These are phyloP conservation scores for Aegilops umbellulata DNA, from an alignment of 176 grass and related monocot species.

Conservation along the genomic window DNA sequence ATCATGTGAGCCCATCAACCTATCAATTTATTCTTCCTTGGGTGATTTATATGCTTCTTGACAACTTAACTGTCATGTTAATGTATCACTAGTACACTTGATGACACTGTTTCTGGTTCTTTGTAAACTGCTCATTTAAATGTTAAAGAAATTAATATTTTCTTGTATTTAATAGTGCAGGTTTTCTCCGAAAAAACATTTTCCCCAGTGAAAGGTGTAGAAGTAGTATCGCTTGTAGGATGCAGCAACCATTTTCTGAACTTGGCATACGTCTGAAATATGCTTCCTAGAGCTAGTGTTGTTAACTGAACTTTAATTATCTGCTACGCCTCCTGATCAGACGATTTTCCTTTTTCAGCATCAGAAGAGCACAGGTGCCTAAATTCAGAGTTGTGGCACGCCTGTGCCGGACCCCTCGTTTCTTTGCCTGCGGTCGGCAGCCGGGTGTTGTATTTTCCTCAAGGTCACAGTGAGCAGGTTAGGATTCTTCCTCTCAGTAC, in stretches of 20 bases:
- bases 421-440: constrained; percentile 62
- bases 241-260: background rate
- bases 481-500: constrained; percentile 21
- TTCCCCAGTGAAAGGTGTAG: background rate
- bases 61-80: background rate
- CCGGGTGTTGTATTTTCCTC: constrained; percentile 80
- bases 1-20: constrained; percentile 8
- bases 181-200: background rate
- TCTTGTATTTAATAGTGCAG: constrained; percentile 8
- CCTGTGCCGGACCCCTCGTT: constrained; percentile 79
- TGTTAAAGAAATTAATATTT: constrained; percentile 16
- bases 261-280: too few relatives aligned
- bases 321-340: background rate
- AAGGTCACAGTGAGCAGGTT: constrained; percentile 89
- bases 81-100: background rate
- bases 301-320: background rate
- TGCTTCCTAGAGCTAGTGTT: too few relatives aligned
- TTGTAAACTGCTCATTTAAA: background rate
- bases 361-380: constrained; percentile 64
- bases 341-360: constrained; percentile 30
- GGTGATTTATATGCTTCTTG: background rate
- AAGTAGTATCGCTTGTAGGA: background rate
- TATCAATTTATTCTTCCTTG: constrained; percentile 22
- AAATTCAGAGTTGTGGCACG: constrained; percentile 91
- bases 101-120: background rate